Evolutionary conservation across 2,329 filamentous ascomycete genomes (phyloP).

Genomic region (Arachnomyces sp.): DNA sequence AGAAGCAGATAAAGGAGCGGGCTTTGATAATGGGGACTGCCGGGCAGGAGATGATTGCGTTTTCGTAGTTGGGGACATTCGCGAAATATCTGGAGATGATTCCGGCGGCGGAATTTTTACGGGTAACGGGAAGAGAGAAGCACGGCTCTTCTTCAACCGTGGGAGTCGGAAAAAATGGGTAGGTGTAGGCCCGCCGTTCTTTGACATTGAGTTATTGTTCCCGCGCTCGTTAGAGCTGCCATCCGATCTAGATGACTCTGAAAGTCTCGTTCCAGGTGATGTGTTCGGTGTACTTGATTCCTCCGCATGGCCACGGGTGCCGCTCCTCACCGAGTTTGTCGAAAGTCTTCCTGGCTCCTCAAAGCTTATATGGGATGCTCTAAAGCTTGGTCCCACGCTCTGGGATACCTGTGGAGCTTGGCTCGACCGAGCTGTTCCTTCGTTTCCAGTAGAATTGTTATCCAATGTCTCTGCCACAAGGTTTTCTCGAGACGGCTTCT

Average conservation of each 20-base stretch:
- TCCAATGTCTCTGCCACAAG: slow-evolving; percentile 13
- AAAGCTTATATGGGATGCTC: slow-evolving; percentile 47
- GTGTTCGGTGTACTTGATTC: slow-evolving; percentile 56
- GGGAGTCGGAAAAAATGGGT: slow-evolving; percentile 74
- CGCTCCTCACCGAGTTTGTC: slow-evolving; percentile 37
- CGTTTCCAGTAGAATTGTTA: slow-evolving; percentile 1
- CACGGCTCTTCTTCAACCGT: slow-evolving; percentile 67
- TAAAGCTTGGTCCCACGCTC: slow-evolving; percentile 16
- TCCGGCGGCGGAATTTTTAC: slow-evolving; percentile 56
- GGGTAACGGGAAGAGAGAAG: slow-evolving; percentile 79
- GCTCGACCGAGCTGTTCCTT: slow-evolving; percentile 8
- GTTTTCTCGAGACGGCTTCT: slow-evolving; percentile 27
- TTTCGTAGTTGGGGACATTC: slow-evolving; percentile 13
- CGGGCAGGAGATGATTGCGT: slow-evolving; percentile 32
- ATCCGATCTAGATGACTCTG: slow-evolving; percentile 86
- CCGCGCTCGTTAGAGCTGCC: slow-evolving; percentile 65
- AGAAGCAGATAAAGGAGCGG: slow-evolving; percentile 13
- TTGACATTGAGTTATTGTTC: slow-evolving; percentile 52
- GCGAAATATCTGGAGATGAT: too few relatives aligned
- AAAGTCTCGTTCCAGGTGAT: slow-evolving; percentile 58
- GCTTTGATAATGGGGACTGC: slow-evolving; percentile 20
- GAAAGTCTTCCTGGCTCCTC: slow-evolving; percentile 53
- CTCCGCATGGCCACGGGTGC: slow-evolving; percentile 53
- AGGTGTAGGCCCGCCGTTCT: slow-evolving; percentile 56
- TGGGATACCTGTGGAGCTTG: slow-evolving; percentile 17